Evolutionary conservation across 2,329 filamentous ascomycete species (phyloP), one percentile per base, ranked within the genome.

Genomic region (Aspergillus costaricaensis): DNA sequence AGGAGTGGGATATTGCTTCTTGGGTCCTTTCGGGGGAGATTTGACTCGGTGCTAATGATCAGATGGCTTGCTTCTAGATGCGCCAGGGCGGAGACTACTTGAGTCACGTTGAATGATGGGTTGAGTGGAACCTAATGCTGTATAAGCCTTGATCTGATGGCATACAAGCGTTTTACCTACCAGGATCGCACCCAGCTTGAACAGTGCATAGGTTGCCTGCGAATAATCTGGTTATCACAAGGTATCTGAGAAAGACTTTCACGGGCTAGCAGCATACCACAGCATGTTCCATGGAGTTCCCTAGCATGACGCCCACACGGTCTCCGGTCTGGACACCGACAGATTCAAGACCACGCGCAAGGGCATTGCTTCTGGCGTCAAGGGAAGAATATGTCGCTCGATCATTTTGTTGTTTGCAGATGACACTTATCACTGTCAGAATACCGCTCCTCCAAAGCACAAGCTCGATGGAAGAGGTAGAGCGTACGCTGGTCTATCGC

Each of bases 121-220:
- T 99, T 98, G 23, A 98, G 79, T 0, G 94, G 95, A n/a, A 96
- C 86, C 85, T 86, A 21, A 36, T 7, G 12, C 15, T 15, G 41
- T 17, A 17, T 55, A 19, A 55, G 38, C 10, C 41, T 47, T 15
- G 9, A 1, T 15, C 19, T 30, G 6, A 6, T 17, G 21, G 7
- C 4, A 14, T 15, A 9, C 6, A 12, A 43, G n/a, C 25, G 15
- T 23, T 1, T 7, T 51, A 68, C 78, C 62, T 73, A 87, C 93
- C 63, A 98, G 81, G 54, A 98, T 86, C 23, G 91, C 94, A n/a
- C 95, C 95, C 9, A 98, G 84, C 77, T 98, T 98, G 81, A 94
- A 96, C 57, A 95, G 76, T 0, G 93, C 93, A 77, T 98, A 98
- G 5, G 90, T 94, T 19, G 76, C 74, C 83, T 78, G 55, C 38